Evolutionary conservation across 176 grass and related monocot species (phyloP).

Genomic region (Puccinellia tenuiflora): DNA sequence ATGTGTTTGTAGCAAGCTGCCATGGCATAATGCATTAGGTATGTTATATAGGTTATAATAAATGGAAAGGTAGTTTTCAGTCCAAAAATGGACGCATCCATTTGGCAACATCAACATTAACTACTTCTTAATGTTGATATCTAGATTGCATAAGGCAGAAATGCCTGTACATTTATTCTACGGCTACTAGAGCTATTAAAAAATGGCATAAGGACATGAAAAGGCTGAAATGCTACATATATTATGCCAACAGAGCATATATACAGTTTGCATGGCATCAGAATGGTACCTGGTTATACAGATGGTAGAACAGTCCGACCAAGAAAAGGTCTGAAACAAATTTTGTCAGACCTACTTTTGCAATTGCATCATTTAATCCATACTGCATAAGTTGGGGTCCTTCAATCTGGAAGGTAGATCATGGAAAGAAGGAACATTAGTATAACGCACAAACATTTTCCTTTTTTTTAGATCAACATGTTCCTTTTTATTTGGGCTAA

Average conservation of each 20-base stretch:
- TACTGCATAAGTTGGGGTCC: conserved; percentile 74
- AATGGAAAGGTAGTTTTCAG: background rate
- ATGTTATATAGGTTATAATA: conserved; percentile 5
- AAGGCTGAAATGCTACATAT: background rate
- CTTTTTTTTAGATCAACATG: conserved; percentile 11
- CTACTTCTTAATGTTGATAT: conserved; percentile 13
- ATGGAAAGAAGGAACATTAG: background rate
- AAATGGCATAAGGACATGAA: background rate
- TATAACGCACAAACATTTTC: background rate
- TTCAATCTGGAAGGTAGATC: conserved; percentile 59
- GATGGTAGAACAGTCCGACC: conserved; percentile 98
- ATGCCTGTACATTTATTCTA: background rate
- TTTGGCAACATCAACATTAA: conserved; percentile 4
- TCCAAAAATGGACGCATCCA: background rate
- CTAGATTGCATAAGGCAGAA: background rate
- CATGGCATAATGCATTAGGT: conserved; percentile 21
- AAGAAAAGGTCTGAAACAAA: conserved; percentile 78
- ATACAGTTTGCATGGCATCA: background rate
- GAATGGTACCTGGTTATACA: conserved; percentile 86
- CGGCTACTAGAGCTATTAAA: background rate
- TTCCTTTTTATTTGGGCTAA: background rate
- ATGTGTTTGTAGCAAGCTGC: conserved; percentile 92
- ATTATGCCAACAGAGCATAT: background rate
- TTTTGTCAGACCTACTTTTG: conserved; percentile 81
- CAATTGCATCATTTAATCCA: conserved; percentile 82